Conservation (phyloP, 75 land plant species). For the Pseudotsuga menziesii region DNA sequence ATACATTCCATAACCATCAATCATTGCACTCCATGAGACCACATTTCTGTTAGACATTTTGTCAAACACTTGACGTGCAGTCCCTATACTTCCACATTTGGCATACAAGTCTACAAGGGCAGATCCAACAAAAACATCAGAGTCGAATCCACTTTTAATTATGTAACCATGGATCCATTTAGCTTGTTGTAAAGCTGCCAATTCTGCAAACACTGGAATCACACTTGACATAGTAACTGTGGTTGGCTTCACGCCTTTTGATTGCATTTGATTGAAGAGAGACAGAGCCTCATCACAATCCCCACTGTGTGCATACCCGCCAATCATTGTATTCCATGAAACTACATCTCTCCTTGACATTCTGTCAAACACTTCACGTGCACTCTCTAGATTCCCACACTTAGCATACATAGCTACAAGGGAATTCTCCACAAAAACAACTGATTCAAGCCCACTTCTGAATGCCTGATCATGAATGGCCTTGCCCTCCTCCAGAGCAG, state of each 20-base stretch:
- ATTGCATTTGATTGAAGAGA: conserved; percentile 14
- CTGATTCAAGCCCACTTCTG: neutral
- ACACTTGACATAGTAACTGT: conserved; percentile 12
- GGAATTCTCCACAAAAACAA: neutral
- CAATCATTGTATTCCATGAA: conserved; percentile 4
- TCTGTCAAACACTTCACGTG: neutral
- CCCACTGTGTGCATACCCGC: conserved; percentile 19
- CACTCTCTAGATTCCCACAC: neutral
- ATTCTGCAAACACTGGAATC: conserved; percentile 15
- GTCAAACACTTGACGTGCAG: conserved; percentile 15
- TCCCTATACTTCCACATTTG: conserved; percentile 13
- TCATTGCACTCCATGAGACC: conserved; percentile 34
- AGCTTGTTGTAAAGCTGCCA: conserved; percentile 13
- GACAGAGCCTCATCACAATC: conserved; percentile 13
- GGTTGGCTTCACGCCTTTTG: conserved; percentile 13
- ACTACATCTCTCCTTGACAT: neutral
- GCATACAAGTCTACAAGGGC: conserved; percentile 20
- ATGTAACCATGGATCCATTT: conserved; percentile 10
- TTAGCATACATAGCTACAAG: neutral
- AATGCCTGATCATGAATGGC: conserved; percentile 4
- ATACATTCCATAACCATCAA: conserved; percentile 28
- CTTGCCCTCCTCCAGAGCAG: neutral
- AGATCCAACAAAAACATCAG: conserved; percentile 2
- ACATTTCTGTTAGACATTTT: conserved; percentile 4
- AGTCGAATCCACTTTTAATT: conserved; percentile 9